Base-by-base conservation (phyloP, 2,329 filamentous ascomycete genomes). In the Talaromyces funiculosus region DNA sequence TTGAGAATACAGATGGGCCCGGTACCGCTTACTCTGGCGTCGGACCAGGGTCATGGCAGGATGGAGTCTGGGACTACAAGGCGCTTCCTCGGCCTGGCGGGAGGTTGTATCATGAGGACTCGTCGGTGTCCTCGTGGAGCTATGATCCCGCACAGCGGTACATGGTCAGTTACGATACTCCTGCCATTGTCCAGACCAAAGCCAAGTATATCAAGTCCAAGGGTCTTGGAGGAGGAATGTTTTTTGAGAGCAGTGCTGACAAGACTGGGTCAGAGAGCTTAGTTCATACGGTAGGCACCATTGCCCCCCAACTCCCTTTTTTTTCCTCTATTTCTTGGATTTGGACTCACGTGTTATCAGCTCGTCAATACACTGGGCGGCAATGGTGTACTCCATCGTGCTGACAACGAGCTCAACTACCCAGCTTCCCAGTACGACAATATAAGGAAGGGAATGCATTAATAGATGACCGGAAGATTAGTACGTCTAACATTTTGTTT, bases 241-340 rank as follows among this genome's bases (percentile, higher is more conserved):
- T 91, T 91, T 95, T 90, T 90, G 92, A 97, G 77, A 90, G 86
- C 67, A 93, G 88, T 68, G 87, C 84, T 0, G 93, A 97, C 72
- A 87, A 86, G 70, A 71, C 75, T 2, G 86, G 85, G 0, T 74
- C 73, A 10, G 78, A 81, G 0, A 93, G 90, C 67, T 72, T 97
- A 69, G 91, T 92, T 59, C 77, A 74, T 6, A 86, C 82, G 42
- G 74, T 76, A 63, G 59, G 70, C 64, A 29, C n/a, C n/a, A n/a
- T n/a, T n/a, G n/a, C n/a, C n/a, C n/a, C n/a, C n/a, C n/a, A n/a
- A n/a, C n/a, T n/a, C n/a, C n/a, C n/a, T n/a, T n/a, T 26, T 14
- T 14, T 33, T 33, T 33, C 9, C 8, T 33, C 1, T 1, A 8
- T 33, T 33, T 33, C 1, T 12, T 12, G 9, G 31, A n/a, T 47